Conservation (phyloP, 139 green algal species). For the Eudorina sp. region DNA sequence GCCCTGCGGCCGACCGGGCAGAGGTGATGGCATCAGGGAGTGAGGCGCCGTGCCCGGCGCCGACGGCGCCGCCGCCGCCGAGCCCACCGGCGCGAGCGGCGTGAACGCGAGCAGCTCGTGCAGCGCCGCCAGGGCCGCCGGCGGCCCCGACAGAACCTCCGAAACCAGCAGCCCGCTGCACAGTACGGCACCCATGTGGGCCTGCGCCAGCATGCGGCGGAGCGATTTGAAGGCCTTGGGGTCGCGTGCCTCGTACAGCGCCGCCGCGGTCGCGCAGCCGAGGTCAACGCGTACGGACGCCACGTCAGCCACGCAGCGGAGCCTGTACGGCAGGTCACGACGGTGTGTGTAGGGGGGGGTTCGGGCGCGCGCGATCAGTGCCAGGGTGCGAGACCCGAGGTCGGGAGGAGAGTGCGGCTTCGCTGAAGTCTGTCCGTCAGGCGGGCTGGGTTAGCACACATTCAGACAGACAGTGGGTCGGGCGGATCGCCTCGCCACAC, state of each 20-base stretch:
- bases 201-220: slow-evolving; percentile 14
- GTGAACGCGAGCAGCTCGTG: slow-evolving; percentile 38
- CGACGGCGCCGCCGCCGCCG: neutral
- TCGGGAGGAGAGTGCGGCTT: no score
- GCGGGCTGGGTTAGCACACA: no score
- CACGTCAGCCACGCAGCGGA: slow-evolving; percentile 39
- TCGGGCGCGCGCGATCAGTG: no score
- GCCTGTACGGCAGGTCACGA: neutral
- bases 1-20: neutral
- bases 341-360: no score
- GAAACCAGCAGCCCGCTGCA: slow-evolving; percentile 28
- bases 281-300: slow-evolving; percentile 22
- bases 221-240: slow-evolving; percentile 44
- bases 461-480: no score
- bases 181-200: slow-evolving; percentile 39
- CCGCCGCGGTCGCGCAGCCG: slow-evolving; percentile 27
- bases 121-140: slow-evolving; percentile 28
- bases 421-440: no score
- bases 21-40: neutral
- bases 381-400: no score
- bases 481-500: no score
- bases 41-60: no score
- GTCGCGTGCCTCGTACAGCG: slow-evolving; percentile 34
- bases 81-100: neutral
- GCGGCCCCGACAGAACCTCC: slow-evolving; percentile 33